Evolutionary conservation across 2,329 filamentous ascomycete genomes (phyloP), one percentile per base, ranked within the genome.

Genomic region (Pseudogymnoascus sp.): DNA sequence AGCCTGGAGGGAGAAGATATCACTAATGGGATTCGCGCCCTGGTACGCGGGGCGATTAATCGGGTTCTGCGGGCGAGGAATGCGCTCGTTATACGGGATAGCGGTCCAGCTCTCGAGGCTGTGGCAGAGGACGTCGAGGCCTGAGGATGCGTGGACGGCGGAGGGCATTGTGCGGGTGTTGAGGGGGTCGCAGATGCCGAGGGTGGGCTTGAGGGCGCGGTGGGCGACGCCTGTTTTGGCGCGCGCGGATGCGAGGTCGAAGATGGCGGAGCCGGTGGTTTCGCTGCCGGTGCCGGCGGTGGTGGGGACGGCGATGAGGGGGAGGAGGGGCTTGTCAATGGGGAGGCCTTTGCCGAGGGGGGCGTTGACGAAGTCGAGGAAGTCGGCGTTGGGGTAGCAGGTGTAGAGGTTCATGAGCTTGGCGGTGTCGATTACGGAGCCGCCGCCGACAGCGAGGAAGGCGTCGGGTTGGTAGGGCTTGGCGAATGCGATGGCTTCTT

Each of bases 391-490:
- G 0, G 93, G 93, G 73, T 92, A 97, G 66, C 86, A 88, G 0
- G 88, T 90, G 78, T 98, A 98, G 0, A 99, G 83, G 73, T 99
- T 99, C 93, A 99, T 98, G 63, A 99, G 82, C 77, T 99, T 99
- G 62, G 95, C 93, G 0, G 95, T 99, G 77, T 99, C 95, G 69
- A 99, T 99, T 68, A 98, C 95, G 40, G 91, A 96, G 38, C 95
- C 95, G 69, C 92, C 88, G 16, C 90, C 95, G 14, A 99, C 95
- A 22, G 95, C 95, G 14, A 99, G 82, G 74, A 96, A 97, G 2
- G 91, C 91, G 76, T 98, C 95, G 0, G 92, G 89, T 28, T 82
- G 77, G 73, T 91, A 90, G 0, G 89, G 86, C 69, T 93, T 93
- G 16, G 87, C 87, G 78, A 92, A 96, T 0, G 83, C 89, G 72